These are phyloP conservation scores for Diaporthe helianthi DNA, from an alignment of 2,329 filamentous ascomycete species.

Conservation along the genomic window DNA sequence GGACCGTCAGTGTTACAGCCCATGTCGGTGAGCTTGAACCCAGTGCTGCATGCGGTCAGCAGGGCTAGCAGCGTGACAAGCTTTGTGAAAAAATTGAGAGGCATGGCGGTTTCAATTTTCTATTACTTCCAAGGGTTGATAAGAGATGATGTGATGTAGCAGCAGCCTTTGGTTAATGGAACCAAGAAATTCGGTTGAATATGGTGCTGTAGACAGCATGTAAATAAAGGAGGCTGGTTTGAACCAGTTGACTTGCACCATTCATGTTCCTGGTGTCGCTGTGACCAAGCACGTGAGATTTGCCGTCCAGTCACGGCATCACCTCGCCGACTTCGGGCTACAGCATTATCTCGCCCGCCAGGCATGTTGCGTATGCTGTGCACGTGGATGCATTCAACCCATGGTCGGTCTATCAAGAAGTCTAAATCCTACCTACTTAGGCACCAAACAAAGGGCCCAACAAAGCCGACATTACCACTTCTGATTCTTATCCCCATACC, in stretches of 20 bases:
- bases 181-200: not conserved
- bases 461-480: not conserved
- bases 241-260: too few species aligned
- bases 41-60: not conserved
- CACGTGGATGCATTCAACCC: conserved; percentile 35
- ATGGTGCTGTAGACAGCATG: not conserved
- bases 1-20: not conserved
- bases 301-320: not conserved
- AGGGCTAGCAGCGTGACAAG: not conserved
- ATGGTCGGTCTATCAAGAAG: not conserved
- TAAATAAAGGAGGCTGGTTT: not conserved
- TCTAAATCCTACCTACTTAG: not conserved
- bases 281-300: not conserved
- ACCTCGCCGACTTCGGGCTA: not conserved
- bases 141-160: not conserved
- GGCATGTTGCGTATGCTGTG: not conserved
- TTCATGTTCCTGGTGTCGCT: too few species aligned
- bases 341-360: not conserved
- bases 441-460: not conserved
- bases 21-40: not conserved
- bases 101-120: not conserved
- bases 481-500: conserved; percentile 35
- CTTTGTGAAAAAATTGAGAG: not conserved
- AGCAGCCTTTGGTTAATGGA: not conserved
- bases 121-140: not conserved